These are phyloP conservation scores for Pythium phragmitis DNA, from an alignment of 352 stramenopile genomes.

Conservation along the genomic window DNA sequence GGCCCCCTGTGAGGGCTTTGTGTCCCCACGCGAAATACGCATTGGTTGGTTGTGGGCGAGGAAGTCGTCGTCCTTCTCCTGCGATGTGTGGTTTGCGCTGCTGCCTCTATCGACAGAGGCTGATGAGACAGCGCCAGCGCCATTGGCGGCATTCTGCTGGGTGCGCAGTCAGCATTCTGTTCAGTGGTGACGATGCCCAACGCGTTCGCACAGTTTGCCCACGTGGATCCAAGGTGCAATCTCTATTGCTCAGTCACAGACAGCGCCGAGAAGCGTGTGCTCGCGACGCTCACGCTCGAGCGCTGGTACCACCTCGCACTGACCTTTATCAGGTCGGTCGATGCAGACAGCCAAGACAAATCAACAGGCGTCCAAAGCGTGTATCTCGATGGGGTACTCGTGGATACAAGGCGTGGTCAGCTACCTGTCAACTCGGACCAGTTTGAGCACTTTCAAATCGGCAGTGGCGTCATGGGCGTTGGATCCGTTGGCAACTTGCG, in stretches of 20 bases:
- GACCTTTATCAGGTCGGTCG: constrained; percentile 14
- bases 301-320: constrained; percentile 43
- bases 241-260: constrained; percentile 25
- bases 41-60: too few species aligned
- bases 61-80: constrained; percentile 5
- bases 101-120: not conserved
- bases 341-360: not conserved
- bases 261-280: constrained; percentile 3
- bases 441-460: constrained; percentile 49
- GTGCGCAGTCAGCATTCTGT: constrained; percentile 11
- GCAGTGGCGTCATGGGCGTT: constrained; percentile 55
- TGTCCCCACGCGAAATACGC: too few species aligned
- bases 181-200: not conserved
- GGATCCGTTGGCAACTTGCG: constrained; percentile 42
- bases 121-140: not conserved
- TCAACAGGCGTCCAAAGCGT: constrained; percentile 15
- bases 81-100: constrained; percentile 25
- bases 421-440: constrained; percentile 33
- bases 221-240: constrained; percentile 19
- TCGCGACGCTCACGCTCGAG: constrained; percentile 18
- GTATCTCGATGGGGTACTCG: constrained; percentile 28
- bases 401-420: not conserved
- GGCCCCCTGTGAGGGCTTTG: too few species aligned
- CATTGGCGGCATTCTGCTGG: constrained; percentile 16
- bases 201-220: constrained; percentile 19